These are phyloP conservation scores for Podila epicladia DNA, from an alignment of 192 early-diverging fungal species.

Conservation along the genomic window DNA sequence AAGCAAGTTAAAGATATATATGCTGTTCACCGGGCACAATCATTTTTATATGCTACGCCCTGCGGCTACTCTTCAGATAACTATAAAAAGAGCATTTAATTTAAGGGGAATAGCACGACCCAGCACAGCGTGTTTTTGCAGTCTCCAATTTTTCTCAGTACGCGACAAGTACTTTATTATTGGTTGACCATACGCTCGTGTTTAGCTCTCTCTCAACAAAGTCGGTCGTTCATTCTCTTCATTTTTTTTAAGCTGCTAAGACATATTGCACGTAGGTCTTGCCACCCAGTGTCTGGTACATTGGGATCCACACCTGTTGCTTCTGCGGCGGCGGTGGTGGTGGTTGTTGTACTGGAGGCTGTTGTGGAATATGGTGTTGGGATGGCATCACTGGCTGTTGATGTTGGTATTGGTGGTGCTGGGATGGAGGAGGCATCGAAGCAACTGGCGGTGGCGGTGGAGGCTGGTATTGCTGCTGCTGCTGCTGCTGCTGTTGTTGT, in stretches of 20 bases:
- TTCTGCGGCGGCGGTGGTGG: slow-evolving; percentile 14
- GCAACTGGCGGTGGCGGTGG: not conserved
- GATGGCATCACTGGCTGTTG: not conserved
- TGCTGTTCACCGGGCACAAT: no score
- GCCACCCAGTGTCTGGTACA: slow-evolving; percentile 24
- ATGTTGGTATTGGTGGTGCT: not conserved
- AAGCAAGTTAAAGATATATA: no score
- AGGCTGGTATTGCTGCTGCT: slow-evolving; percentile 12
- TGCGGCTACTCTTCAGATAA: no score
- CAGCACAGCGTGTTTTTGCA: no score
- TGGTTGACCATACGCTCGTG: no score
- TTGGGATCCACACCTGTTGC: slow-evolving; percentile 46
- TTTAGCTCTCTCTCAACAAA: no score
- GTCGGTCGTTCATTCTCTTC: not conserved
- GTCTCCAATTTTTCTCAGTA: no score
- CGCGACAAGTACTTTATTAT: no score
- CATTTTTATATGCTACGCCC: no score
- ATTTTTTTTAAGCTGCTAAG: not conserved
- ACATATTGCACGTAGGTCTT: slow-evolving; percentile 43
- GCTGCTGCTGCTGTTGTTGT: slow-evolving; percentile 17
- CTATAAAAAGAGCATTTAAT: no score
- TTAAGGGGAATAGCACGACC: no score
- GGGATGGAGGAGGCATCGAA: not conserved
- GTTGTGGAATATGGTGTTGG: slow-evolving; percentile 13
- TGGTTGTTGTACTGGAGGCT: slow-evolving; percentile 6